These are phyloP conservation scores for Xanthoconium separans DNA, from an alignment of 1,284 basidiomycete species.

Conservation along the genomic window DNA sequence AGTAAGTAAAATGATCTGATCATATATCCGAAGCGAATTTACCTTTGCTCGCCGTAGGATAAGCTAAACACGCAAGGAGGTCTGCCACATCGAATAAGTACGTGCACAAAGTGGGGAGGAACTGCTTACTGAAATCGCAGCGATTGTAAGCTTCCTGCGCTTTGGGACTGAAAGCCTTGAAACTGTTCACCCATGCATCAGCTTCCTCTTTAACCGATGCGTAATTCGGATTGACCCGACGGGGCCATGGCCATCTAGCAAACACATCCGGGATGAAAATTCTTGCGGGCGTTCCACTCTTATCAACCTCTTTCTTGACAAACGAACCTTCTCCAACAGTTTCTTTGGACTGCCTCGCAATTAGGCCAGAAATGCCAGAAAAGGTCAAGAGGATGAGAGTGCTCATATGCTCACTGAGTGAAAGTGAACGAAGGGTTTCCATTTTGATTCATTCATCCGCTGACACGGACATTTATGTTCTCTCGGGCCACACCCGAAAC, in stretches of 20 bases:
- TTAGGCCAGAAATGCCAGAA: too few relatives aligned
- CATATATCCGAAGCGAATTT: too few relatives aligned
- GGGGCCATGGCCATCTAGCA: constrained; percentile 20
- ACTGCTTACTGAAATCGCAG: constrained; percentile 16
- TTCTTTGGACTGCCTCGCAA: too few relatives aligned
- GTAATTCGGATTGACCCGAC: constrained; percentile 16
- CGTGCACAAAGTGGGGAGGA: not conserved
- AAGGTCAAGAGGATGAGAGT: too few relatives aligned
- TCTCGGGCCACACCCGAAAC: too few relatives aligned
- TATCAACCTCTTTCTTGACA: not conserved
- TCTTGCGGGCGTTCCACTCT: not conserved
- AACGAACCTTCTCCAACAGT: not conserved
- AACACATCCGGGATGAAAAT: constrained; percentile 14
- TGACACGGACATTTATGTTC: too few relatives aligned
- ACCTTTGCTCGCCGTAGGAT: constrained; percentile 8
- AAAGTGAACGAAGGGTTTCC: too few relatives aligned
- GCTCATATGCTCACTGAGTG: too few relatives aligned
- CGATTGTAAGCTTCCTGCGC: constrained; percentile 19
- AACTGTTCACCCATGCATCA: constrained; percentile 10
- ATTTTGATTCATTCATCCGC: too few relatives aligned
- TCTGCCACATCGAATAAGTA: not conserved
- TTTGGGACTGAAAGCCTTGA: constrained; percentile 14
- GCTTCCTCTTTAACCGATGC: constrained; percentile 8
- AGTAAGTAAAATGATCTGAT: too few relatives aligned
- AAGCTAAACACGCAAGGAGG: constrained; percentile 15